phyloP scores from a whole-genome alignment of 352 stramenopile genomes.

The Globisporangium megalacanthum region DNA sequence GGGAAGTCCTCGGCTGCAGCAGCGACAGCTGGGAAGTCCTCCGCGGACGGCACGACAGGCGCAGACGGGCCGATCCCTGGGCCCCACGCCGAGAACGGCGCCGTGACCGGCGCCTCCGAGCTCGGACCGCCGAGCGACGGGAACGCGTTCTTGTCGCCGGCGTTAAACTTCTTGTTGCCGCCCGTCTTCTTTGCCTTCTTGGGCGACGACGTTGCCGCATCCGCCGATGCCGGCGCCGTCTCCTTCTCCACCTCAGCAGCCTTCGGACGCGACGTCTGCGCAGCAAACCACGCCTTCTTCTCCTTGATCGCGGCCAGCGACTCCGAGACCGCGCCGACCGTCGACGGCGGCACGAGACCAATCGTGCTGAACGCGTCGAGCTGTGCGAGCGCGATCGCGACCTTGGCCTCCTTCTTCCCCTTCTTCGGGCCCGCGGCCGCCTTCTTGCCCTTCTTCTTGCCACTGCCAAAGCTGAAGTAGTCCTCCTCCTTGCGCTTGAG shows the following conservation, averaged over 20 bases:
- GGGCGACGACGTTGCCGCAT: conserved; percentile 40
- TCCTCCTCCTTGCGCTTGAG: conserved; percentile 84
- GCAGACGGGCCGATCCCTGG: conserved; percentile 44
- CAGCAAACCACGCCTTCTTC: conserved; percentile 91
- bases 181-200: conserved; percentile 60
- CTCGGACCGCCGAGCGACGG: conserved; percentile 61
- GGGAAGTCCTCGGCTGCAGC: conserved; percentile 29
- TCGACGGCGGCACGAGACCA: conserved; percentile 86
- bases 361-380: conserved; percentile 91
- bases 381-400: conserved; percentile 71
- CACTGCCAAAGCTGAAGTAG: conserved; percentile 68
- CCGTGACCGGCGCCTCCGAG: conserved; percentile 22
- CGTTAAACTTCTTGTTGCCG: conserved; percentile 80
- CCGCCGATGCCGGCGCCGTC: conserved; percentile 23
- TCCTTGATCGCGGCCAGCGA: conserved; percentile 92
- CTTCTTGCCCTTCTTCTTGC: conserved; percentile 70
- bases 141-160: conserved; percentile 71
- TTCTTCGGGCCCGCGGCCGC: conserved; percentile 46
- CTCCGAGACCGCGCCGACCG: conserved; percentile 70
- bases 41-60: conserved; percentile 22
- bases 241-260: conserved; percentile 11
- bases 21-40: conserved; percentile 20
- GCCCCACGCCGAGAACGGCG: conserved; percentile 37
- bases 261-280: conserved; percentile 52
- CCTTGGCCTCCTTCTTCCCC: conserved; percentile 72